Percentiles rank a stretch among this genome's conserved stretches.
Conservation (phyloP, 768 basidiomycete genomes). For the Tylopilus vinaceipallidus region DNA sequence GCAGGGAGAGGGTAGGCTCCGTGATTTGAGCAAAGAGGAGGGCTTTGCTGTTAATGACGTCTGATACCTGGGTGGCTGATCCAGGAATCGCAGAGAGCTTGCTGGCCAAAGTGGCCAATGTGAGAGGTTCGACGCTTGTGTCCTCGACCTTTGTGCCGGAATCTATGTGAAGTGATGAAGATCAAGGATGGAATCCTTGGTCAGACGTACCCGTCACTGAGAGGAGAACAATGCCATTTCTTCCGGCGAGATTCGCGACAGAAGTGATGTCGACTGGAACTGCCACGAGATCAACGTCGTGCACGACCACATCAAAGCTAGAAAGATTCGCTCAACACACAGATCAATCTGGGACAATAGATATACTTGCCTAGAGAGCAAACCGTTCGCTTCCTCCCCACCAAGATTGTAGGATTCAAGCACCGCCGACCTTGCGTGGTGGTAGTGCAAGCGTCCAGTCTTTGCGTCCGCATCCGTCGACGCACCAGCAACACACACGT, state of each 20-base stretch:
- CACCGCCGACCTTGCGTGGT: constrained; percentile 14
- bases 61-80: constrained; percentile 10
- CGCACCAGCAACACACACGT: constrained; percentile 17
- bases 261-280: constrained; percentile 21
- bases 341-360: fast-evolving
- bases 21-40: constrained; percentile 16
- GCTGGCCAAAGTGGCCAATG: constrained; percentile 8
- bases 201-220: constrained; percentile 19
- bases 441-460: constrained; percentile 12
- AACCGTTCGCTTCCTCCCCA: constrained; percentile 1
- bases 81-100: constrained; percentile 14
- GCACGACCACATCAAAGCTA: constrained; percentile 23
- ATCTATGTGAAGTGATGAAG: constrained; percentile 8
- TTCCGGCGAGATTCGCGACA: constrained; percentile 25
- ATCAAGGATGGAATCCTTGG: not conserved
- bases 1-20: constrained; percentile 11
- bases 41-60: constrained; percentile 9
- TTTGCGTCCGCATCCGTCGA: constrained; percentile 25
- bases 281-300: constrained; percentile 21
- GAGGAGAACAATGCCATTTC: constrained; percentile 21
- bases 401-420: constrained; percentile 20
- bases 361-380: constrained; percentile 11
- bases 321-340: not conserved
- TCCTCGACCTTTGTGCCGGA: constrained; percentile 19
- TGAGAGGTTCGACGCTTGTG: constrained; percentile 13